Conservation (phyloP, 371 early-diverging fungal genomes). For the Syncephalis plumigaleata region DNA sequence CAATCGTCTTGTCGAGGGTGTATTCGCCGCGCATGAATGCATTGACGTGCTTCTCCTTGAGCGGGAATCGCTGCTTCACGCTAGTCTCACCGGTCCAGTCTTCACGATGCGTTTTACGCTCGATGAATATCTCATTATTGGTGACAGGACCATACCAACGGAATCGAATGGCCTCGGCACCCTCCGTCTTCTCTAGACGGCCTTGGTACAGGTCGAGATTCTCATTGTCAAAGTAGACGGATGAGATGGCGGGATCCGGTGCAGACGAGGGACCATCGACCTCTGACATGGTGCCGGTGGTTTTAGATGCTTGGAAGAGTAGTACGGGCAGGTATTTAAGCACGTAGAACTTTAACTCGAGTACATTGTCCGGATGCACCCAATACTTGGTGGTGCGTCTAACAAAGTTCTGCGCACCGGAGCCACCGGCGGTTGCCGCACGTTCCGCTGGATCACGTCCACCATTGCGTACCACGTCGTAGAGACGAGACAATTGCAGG, state of each 20-base stretch:
- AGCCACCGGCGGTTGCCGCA: slow-evolving; percentile 39
- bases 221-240: slow-evolving; percentile 92
- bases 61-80: slow-evolving; percentile 85
- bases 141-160: slow-evolving; percentile 69
- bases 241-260: slow-evolving; percentile 69
- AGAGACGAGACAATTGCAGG: slow-evolving; percentile 74
- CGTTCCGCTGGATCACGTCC: slow-evolving; percentile 24
- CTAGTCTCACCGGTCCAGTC: slow-evolving; percentile 93
- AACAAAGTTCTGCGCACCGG: slow-evolving; percentile 53
- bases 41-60: slow-evolving; percentile 89
- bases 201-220: slow-evolving; percentile 82
- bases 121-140: slow-evolving; percentile 70
- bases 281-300: slow-evolving; percentile 18
- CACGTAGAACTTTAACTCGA: slow-evolving; percentile 85
- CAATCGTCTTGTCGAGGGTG: slow-evolving; percentile 51
- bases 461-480: slow-evolving; percentile 74
- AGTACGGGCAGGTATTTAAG: slow-evolving; percentile 91
- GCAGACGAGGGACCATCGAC: slow-evolving; percentile 13
- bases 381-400: slow-evolving; percentile 91
- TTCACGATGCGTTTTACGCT: slow-evolving; percentile 95
- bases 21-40: slow-evolving; percentile 67
- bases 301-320: slow-evolving; percentile 60
- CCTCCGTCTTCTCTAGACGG: slow-evolving; percentile 83
- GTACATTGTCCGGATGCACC: slow-evolving; percentile 97
- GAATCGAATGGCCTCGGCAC: slow-evolving; percentile 80